Base-by-base conservation (phyloP, 2,329 filamentous ascomycete genomes). In the Bipolaris bicolor region DNA sequence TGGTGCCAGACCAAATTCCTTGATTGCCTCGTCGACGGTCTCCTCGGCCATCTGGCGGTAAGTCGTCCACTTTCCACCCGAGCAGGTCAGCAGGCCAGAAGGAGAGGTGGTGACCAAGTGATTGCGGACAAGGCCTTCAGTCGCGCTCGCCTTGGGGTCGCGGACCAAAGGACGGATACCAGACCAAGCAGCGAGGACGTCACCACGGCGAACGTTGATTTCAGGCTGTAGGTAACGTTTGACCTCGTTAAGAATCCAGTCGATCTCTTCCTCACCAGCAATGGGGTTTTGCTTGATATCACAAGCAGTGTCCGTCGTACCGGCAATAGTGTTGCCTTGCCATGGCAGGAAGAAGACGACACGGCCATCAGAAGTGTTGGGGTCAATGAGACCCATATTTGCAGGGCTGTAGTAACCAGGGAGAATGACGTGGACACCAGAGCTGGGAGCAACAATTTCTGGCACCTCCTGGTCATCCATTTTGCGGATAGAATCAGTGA, bases 41-140 rank as follows among this genome's bases (percentile, higher is more conserved):
- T 96, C 91, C 77, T 96, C 91, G 20, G 91, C 90, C 92, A 96
- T 96, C 77, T 96, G 90, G 55, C 92, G 88, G 79, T 96, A 96
- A 1, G 92, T 96, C 2, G 92, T 96, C 92, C 92, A 96, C 79
- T 96, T 96, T 46, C 92, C 92, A 66, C 92, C 92, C 26, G 91
- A 91, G 71, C 91, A 93, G 33, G 92, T 96, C 64, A 96, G 79
- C 18, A 96, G 83, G 10, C 92, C 92, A 6, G 90, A 91, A 1
- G 84, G 77, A n/a, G 91, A 94, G 48, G 91, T 83, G 58, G 91
- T 89, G 65, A 96, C 86, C 41, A 96, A 82, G 74, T 96, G 92
- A 76, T 93, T 96, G 55, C 92, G 90, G 49, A 96, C 92, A 16
- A 96, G 86, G 24, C 91, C 92, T 77, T 96, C 88, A 0, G 92